Base-by-base conservation (phyloP, 106 monocot genomes). In the Gastrodia elata region DNA sequence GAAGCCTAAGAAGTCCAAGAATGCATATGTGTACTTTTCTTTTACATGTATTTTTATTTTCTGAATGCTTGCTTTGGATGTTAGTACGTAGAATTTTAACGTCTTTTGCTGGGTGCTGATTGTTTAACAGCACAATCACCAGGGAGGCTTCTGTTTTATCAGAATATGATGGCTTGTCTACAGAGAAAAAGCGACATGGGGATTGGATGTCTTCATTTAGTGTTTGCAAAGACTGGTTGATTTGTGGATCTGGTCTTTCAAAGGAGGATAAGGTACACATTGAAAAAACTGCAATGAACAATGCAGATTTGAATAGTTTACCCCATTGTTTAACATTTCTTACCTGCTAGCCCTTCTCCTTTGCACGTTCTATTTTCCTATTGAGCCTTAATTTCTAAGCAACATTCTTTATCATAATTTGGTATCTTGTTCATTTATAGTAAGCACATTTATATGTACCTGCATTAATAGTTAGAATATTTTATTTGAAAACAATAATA, bases 171-270 rank as follows among this genome's bases (percentile, higher is more conserved):
- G 26, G 64, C 0, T 68, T 83, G 33, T 49, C 76, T 39, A 24
- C 24, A 8, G 75, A 67, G 36, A 41, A 68, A 69, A 26, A 55
- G 16, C 32, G 7, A 16, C 26, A 71, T 68, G 73, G 57, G 35
- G n/a, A 49, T 77, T 91, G 86, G 84, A 72, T 48, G 18, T 79
- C 74, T 3, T 74, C 82, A 38, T 32, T 73, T 77, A 22, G 38
- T 64, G 25, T 52, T 25, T 73, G 79, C 34, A 79, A 65, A 79
- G 79, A 75, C 27, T 93, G 85, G 96, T 57, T 90, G 42, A 14
- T 97, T 59, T 97, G 90, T 71, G 90, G 90, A 33, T 97, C 92
- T 81, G 87, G 82, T 39, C 92, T 97, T 27, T 90, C 86, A 37
- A 70, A 70, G 14, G 40, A 76, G 8, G 92, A 97, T 18, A 92